Base-by-base conservation (phyloP, 805 yeast genomes). In the Zygosaccharomyces lentus region DNA sequence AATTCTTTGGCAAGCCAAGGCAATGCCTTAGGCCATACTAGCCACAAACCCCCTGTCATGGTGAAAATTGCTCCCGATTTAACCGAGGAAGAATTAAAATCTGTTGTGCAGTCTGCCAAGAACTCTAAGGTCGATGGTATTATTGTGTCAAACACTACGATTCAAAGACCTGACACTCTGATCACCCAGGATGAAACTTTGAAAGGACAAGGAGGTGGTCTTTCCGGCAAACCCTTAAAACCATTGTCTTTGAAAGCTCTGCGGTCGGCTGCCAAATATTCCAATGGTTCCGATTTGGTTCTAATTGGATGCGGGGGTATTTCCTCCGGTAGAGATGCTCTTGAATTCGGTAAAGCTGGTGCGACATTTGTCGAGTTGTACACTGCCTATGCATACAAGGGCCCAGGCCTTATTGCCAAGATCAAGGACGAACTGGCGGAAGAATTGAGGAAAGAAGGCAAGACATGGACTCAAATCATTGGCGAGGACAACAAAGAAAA, bases 301-400 rank as follows among this genome's bases (percentile, higher is more conserved):
- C 74, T 91, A 35, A 77, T 91, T 53, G 98, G 98, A 27, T 89
- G 96, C 68, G 98, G 98, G 47, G 98, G 98, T 54, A 88, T 91
- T 55, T 73, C 84, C n/a, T 68, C 73, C 19, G 98, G 96, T 46
- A 74, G 80, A 53, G 98, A 91, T 62, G 97, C 90, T 0, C 70
- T 90, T 40, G 97, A 90, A 54, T 91, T 83, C 66, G 96, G 93
- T 27, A 80, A 79, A 59, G 96, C 96, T 1, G 98, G 98, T 47
- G 98, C 98, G 10, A 76, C 84, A n/a, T 86, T 82, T 62, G 80
- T 91, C 40, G 86, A 91, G 66, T 65, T 89, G 45, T 88, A 89
- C 70, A 90, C 98, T 2, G 81, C 95, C 1, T 87, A 87, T 65
- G 96, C 95, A 0, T 91, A 87, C 72, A 81, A 80, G 61, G 98